Base-by-base conservation (phyloP, 1,284 basidiomycete genomes). In the Apiotrichum montevideense region DNA sequence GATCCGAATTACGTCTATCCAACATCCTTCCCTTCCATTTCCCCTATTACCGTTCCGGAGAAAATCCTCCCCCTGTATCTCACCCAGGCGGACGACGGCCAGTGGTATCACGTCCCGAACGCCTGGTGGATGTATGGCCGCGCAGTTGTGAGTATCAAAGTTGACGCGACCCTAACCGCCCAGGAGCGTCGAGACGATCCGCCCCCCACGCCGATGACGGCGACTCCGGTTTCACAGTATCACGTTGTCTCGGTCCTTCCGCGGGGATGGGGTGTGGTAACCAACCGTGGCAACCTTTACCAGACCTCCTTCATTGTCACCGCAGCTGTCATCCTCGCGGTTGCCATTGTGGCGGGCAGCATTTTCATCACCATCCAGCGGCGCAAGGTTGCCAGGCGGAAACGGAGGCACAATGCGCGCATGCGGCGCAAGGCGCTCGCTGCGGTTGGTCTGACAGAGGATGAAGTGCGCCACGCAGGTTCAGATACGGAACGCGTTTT, bases 231-330 rank as follows among this genome's bases (percentile, higher is more conserved):
- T 2, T 35, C 45, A 34, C 40, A 35, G 11, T 48, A 43, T 13
- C 41, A 42, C 10, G 54, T 50, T 8, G 34, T 33, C 7, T 51
- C 56, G 6, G 40, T 52, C 4, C 48, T 58, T 9, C 56, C 56
- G 0, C 54, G 44, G 14, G 56, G 56, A 32, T 58, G 56, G 56
- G 56, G 56, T 32, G 33, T 46, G 9, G 5, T 44, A 3, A 39
- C 21, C 48, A 1, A 57, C 42, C 64, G 74, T 35, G 66, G 70
- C 3, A 63, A 64, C 13, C 63, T 74, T 32, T 77, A 77, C 59
- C 67, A 67, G 55, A 71, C 74, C 2, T 74, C 75, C 0, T 61
- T 77, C 4, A 77, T 77, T 39, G 70, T 68, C n/a, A 64, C 70
- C 15, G 67, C 70, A 2, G 70, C 68, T 40, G 67, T 74, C 29